Base-by-base conservation (phyloP, 805 yeast genomes). In the Pichia heedii region DNA sequence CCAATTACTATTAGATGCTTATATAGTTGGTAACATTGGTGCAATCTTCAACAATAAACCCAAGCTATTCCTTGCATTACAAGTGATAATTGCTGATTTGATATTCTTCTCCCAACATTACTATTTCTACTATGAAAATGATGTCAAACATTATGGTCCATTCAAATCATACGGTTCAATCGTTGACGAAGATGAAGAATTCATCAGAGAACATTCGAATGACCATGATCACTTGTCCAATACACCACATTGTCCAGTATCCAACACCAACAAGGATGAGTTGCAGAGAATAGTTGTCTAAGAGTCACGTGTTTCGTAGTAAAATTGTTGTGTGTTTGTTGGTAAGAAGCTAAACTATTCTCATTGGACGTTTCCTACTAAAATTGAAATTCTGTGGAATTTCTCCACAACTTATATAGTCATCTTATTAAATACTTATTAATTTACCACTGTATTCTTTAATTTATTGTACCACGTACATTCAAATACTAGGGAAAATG, bases 71-170 rank as follows among this genome's bases (percentile, higher is more conserved):
- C 45, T 63, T 12, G 51, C 61, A 32, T 38, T 60, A 5, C 65
- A 62, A 46, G 67, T 61, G n/a, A 47, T 55, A 4, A 13, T 51
- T 12, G 56, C 61, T 2, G 62, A 61, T 36, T n/a, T 47, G 2
- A 50, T 63, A 9, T 62, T 63, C 45, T 52, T 63, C 35, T 12
- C 52, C 4, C 67, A 63, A 40, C 68, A 63, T 42, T 63, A 63
- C 42, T 52, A 51, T 29, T 50, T 62, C 26, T 63, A 60, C 42
- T 53, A 51, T 32, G 48, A 54, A 3, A 43, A 33, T 4, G 64
- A 60, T 42, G 44, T 51, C n/a, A 21, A 35, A 12, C 40, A 46
- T 7, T 56, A 54, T 39, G 59, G 62, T 1, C 49, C 50, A 3
- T 40, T 39, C 32, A 47, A 50, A 36, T 35, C 47, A 6, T 53